Evolutionary conservation across 495 filamentous ascomycete species (phyloP).

Genomic region (Tuber microsphaerosporum): DNA sequence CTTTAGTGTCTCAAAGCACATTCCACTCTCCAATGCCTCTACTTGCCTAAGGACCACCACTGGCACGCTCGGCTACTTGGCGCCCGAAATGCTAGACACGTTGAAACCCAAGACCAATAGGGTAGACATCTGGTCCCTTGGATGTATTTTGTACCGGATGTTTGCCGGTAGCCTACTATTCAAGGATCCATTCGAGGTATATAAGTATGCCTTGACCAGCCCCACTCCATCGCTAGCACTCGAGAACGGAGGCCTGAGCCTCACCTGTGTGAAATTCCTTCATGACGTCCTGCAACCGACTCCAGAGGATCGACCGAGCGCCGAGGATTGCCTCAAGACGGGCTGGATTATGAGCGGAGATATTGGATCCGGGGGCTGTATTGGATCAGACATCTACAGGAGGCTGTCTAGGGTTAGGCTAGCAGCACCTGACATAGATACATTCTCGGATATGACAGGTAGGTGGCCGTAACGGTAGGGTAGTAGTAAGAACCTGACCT

Average conservation of each 20-base stretch:
- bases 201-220: accelerated
- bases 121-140: no score
- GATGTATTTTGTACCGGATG: neutral
- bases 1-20: no score
- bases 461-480: no score
- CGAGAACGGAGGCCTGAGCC: neutral
- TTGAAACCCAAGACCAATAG: neutral
- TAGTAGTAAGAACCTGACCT: no score
- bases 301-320: neutral
- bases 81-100: neutral
- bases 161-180: neutral
- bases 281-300: neutral
- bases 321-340: neutral
- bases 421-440: neutral
- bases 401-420: neutral
- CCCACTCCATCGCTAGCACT: neutral
- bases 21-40: no score
- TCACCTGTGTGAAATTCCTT: neutral
- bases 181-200: accelerated
- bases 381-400: neutral
- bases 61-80: neutral
- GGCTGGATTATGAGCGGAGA: neutral
- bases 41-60: neutral
- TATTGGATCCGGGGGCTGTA: neutral
- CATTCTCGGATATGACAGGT: neutral